These are phyloP conservation scores for Beauveria sp. DNA, from an alignment of 2,329 filamentous ascomycete species.

Conservation along the genomic window DNA sequence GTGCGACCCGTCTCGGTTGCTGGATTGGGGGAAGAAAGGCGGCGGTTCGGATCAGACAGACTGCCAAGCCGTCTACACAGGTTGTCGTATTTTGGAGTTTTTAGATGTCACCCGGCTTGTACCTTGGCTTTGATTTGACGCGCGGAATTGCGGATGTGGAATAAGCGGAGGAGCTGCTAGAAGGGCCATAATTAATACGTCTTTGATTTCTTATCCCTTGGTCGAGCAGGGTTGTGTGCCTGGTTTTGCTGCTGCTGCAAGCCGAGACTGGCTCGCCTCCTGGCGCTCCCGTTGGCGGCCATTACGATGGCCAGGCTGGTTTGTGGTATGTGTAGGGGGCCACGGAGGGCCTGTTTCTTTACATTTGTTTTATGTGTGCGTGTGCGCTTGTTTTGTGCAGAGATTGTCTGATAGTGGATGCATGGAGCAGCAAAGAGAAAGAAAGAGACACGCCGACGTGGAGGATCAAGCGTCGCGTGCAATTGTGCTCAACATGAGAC, in stretches of 20 bases:
- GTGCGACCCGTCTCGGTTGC: constrained; percentile 16
- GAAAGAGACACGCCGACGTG: not conserved
- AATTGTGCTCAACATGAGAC: not conserved
- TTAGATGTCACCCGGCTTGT: constrained; percentile 29
- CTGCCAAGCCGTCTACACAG: constrained; percentile 22
- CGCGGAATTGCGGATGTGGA: constrained; percentile 7
- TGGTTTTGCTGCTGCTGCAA: constrained; percentile 3
- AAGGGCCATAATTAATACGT: constrained; percentile 12
- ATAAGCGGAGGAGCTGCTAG: constrained; percentile 9
- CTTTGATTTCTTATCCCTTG: constrained; percentile 11
- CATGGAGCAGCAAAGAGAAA: constrained; percentile 7
- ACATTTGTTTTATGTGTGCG: not conserved
- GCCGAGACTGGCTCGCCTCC: not conserved
- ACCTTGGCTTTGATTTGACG: constrained; percentile 18
- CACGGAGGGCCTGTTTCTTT: constrained; percentile 6
- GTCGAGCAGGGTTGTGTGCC: not conserved
- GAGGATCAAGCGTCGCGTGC: not conserved
- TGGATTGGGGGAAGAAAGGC: constrained; percentile 7
- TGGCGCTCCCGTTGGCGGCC: not conserved
- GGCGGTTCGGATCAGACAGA: constrained; percentile 5
- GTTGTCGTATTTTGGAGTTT: constrained; percentile 35
- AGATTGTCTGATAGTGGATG: constrained; percentile 4
- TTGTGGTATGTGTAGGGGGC: constrained; percentile 1
- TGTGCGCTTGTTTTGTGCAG: not conserved
- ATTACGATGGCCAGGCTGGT: not conserved